Evolutionary conservation across 441 rosid genomes (phyloP).

Genomic region (Aquilaria agallochum): DNA sequence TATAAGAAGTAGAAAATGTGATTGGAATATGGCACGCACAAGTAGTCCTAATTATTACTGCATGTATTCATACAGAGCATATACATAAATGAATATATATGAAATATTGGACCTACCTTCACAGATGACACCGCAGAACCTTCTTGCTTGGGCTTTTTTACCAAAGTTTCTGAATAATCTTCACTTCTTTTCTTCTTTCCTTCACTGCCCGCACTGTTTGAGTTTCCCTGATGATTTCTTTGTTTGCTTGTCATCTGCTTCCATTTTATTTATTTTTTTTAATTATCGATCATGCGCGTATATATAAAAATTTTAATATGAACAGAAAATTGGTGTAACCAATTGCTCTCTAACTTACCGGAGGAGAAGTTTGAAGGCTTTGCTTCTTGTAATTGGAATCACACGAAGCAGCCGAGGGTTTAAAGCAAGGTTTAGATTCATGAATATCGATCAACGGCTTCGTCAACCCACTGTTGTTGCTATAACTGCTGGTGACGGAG

Average conservation of each 20-base stretch:
- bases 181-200: constrained; percentile 65
- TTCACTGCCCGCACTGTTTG: constrained; percentile 18
- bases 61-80: neutral
- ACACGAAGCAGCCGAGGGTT: constrained; percentile 43
- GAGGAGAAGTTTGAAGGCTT: constrained; percentile 33
- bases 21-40: no score
- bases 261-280: neutral
- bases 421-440: constrained; percentile 38
- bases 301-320: no score
- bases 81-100: neutral
- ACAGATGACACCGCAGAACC: constrained; percentile 50
- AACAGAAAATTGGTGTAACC: constrained; percentile 9
- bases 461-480: constrained; percentile 25
- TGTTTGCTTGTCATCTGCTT: constrained; percentile 35
- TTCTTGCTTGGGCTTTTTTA: constrained; percentile 54
- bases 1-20: no score
- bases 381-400: constrained; percentile 39
- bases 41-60: no score
- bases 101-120: constrained; percentile 37
- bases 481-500: constrained; percentile 13
- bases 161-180: constrained; percentile 40
- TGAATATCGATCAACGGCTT: constrained; percentile 42
- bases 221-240: constrained; percentile 36
- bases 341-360: constrained; percentile 17
- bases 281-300: neutral